Conservation (phyloP, 2,329 filamentous ascomycete species). For the Leptographium radiaticola region DNA sequence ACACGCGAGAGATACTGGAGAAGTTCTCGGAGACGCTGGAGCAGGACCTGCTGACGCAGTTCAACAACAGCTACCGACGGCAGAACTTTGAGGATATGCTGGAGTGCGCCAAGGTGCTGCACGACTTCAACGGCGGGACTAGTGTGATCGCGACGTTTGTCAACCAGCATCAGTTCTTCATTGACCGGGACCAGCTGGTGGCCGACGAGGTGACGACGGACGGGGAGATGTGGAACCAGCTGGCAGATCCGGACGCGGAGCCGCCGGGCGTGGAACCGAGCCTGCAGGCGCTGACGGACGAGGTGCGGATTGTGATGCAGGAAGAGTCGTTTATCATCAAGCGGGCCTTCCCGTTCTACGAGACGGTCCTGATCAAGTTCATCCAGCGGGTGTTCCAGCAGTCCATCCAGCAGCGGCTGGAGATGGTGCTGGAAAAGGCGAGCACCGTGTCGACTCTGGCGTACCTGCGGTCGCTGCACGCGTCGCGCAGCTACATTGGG, state of each 20-base stretch:
- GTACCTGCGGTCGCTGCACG: constrained; percentile 81
- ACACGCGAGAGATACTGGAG: constrained; percentile 83
- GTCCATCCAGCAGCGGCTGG: constrained; percentile 88
- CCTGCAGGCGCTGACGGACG: constrained; percentile 81
- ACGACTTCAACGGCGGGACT: constrained; percentile 91
- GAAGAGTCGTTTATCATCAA: constrained; percentile 97
- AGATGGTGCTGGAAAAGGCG: constrained; percentile 92
- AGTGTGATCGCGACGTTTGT: constrained; percentile 95
- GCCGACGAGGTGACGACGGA: constrained; percentile 72
- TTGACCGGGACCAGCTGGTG: constrained; percentile 84
- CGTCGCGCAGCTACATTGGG: constrained; percentile 80
- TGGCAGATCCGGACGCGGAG: constrained; percentile 89
- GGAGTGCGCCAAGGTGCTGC: constrained; percentile 84
- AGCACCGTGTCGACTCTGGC: constrained; percentile 82
- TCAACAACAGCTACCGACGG: constrained; percentile 90
- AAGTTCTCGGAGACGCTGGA: constrained; percentile 94
- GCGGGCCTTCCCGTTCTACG: constrained; percentile 88
- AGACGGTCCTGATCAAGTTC: constrained; percentile 86
- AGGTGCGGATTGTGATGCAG: constrained; percentile 90
- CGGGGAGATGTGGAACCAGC: constrained; percentile 70
- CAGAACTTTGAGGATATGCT: constrained; percentile 98
- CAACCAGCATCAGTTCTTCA: constrained; percentile 99
- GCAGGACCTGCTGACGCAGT: constrained; percentile 88
- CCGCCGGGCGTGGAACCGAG: constrained; percentile 85
- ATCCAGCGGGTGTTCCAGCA: constrained; percentile 95